Conservation (phyloP, 1,284 basidiomycete species). For the Microbotryomycetes sp. region DNA sequence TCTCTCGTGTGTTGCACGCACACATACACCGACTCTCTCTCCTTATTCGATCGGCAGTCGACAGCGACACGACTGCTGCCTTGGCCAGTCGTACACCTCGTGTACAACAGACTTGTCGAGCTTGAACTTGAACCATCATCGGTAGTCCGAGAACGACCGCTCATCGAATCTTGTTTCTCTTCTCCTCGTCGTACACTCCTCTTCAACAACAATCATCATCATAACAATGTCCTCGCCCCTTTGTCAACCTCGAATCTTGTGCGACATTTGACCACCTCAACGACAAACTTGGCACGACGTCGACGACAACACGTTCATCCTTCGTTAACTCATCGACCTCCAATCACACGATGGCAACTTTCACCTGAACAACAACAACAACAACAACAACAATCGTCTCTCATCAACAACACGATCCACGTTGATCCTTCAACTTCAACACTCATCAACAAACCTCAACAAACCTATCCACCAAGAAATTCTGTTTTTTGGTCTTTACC, state of each 20-base stretch:
- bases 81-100: not conserved
- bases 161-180: not conserved
- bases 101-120: not conserved
- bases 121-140: not conserved
- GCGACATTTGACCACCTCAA: not conserved
- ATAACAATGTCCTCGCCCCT: no score
- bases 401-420: no score
- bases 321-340: no score
- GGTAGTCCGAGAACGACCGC: not conserved
- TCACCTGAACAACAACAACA: no score
- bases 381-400: no score
- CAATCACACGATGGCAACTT: not conserved
- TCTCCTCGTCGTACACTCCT: no score
- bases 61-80: no score
- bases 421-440: not conserved
- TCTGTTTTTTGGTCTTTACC: constrained; percentile 22
- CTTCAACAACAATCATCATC: no score
- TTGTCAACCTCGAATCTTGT: no score
- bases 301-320: not conserved
- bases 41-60: no score
- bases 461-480: not conserved
- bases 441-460: constrained; percentile 2
- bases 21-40: no score
- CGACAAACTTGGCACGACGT: not conserved
- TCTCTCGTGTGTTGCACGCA: not conserved